phyloP scores from a whole-genome alignment of 2,329 filamentous ascomycete species.

The Pseudogymnoascus sp. region DNA sequence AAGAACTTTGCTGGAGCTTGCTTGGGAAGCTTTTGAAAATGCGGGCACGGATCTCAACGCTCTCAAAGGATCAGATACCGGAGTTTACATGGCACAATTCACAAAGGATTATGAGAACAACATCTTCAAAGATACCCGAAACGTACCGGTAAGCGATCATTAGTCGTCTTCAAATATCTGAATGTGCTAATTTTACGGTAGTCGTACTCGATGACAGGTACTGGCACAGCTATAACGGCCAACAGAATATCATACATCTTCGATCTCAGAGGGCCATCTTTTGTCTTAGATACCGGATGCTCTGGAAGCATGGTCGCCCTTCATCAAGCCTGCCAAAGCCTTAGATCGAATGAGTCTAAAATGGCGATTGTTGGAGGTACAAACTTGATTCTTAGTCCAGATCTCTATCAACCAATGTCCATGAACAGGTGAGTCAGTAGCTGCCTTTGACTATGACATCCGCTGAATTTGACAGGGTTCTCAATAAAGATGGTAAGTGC shows the following conservation, averaged over 20 bases:
- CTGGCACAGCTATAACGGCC: constrained; percentile 12
- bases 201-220: constrained; percentile 11
- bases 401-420: constrained; percentile 23
- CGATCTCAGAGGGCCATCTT: constrained; percentile 15
- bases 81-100: constrained; percentile 11
- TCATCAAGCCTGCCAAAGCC: constrained; percentile 39
- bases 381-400: constrained; percentile 19
- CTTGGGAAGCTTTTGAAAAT: constrained; percentile 45
- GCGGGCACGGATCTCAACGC: constrained; percentile 16
- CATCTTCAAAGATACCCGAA: constrained; percentile 16
- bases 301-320: constrained; percentile 42
- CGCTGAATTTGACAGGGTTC: constrained; percentile 16
- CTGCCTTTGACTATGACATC: not conserved
- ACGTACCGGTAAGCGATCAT: not conserved
- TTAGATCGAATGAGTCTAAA: constrained; percentile 26
- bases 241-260: constrained; percentile 22
- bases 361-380: constrained; percentile 15
- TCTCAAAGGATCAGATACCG: constrained; percentile 10
- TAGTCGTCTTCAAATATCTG: not conserved
- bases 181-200: not conserved
- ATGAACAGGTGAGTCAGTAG: constrained; percentile 21
- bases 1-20: constrained; percentile 43
- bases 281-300: constrained; percentile 18
- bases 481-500: constrained; percentile 27
- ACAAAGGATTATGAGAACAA: constrained; percentile 17